A percentile compares a stretch with the other conserved stretches of the same genome.
These are phyloP conservation scores for Barnettozyma californica DNA, from an alignment of 805 yeast genomes.

Conservation along the genomic window DNA sequence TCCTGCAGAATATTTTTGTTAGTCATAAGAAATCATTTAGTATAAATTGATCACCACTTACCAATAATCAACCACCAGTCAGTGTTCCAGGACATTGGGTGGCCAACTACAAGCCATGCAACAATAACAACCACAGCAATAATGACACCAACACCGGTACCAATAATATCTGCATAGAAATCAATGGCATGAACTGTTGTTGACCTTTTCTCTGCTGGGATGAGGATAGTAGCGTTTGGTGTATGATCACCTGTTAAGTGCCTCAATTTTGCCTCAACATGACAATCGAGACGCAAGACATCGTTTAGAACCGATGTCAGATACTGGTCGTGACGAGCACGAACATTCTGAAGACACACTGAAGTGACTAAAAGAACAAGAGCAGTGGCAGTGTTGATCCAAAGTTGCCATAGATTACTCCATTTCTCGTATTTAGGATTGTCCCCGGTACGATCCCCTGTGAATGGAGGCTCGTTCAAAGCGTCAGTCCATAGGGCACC, in stretches of 20 bases:
- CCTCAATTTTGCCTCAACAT: constrained; percentile 5
- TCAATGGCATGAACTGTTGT: constrained; percentile 1
- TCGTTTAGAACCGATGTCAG: constrained; percentile 1
- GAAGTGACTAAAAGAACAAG: constrained; percentile 6
- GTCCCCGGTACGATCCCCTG: constrained; percentile 7
- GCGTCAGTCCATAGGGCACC: constrained; percentile 10
- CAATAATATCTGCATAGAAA: constrained; percentile 9
- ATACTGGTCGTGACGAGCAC: constrained; percentile 9
- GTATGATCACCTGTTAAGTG: background rate
- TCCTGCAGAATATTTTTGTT: background rate
- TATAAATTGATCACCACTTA: background rate
- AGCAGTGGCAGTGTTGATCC: constrained; percentile 7
- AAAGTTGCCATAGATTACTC: constrained; percentile 9
- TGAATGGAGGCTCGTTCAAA: constrained; percentile 7
- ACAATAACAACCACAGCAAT: constrained; percentile 2
- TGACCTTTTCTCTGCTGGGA: constrained; percentile 1
- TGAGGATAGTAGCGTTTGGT: constrained; percentile 3
- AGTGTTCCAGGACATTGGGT: constrained; percentile 9
- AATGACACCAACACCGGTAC: constrained; percentile 9
- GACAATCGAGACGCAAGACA: constrained; percentile 3
- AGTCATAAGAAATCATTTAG: background rate
- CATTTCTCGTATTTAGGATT: constrained; percentile 8
- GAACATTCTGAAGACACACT: constrained; percentile 8
- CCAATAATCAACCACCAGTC: constrained; percentile 11
- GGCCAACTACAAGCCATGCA: constrained; percentile 4